Evolutionary conservation across 2,329 filamentous ascomycete genomes (phyloP).

Genomic region (Allantophomopsis lycopodina): DNA sequence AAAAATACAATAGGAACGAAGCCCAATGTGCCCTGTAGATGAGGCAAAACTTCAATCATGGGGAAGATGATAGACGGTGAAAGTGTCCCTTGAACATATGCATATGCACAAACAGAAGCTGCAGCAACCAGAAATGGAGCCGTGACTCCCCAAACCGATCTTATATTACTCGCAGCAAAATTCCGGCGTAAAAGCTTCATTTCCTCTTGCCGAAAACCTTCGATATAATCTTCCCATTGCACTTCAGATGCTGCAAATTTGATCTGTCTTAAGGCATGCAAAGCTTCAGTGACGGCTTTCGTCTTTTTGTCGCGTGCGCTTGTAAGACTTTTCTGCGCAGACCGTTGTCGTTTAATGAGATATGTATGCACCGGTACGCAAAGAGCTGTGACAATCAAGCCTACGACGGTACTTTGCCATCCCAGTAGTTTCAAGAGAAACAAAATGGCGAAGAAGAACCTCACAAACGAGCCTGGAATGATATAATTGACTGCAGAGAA

Average conservation of each 20-base stretch:
- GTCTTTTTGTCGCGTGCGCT: conserved; percentile 61
- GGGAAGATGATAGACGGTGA: conserved; percentile 68
- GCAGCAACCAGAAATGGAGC: conserved; percentile 58
- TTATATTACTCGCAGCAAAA: conserved; percentile 8
- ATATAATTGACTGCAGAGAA: conserved; percentile 49
- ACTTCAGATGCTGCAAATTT: conserved; percentile 66
- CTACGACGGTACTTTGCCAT: conserved; percentile 51
- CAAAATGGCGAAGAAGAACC: conserved; percentile 45
- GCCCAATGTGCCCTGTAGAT: conserved; percentile 54
- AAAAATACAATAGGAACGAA: conserved; percentile 51
- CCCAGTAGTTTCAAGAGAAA: conserved; percentile 59
- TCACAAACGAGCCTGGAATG: conserved; percentile 44
- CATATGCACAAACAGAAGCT: conserved; percentile 54
- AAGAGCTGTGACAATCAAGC: conserved; percentile 45
- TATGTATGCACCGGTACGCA: conserved; percentile 54
- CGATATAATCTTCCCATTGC: conserved; percentile 59
- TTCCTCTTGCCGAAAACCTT: conserved; percentile 50
- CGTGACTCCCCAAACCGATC: conserved; percentile 44
- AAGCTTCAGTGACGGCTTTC: conserved; percentile 56
- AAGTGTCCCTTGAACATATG: conserved; percentile 44
- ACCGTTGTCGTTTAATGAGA: conserved; percentile 47
- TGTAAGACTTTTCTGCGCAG: conserved; percentile 55
- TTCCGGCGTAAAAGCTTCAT: conserved; percentile 41
- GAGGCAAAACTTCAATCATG: conserved; percentile 57
- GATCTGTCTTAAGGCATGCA: conserved; percentile 68